Evolutionary conservation across 441 rosid species (phyloP).

Genomic region (Gossypium davidsonii): DNA sequence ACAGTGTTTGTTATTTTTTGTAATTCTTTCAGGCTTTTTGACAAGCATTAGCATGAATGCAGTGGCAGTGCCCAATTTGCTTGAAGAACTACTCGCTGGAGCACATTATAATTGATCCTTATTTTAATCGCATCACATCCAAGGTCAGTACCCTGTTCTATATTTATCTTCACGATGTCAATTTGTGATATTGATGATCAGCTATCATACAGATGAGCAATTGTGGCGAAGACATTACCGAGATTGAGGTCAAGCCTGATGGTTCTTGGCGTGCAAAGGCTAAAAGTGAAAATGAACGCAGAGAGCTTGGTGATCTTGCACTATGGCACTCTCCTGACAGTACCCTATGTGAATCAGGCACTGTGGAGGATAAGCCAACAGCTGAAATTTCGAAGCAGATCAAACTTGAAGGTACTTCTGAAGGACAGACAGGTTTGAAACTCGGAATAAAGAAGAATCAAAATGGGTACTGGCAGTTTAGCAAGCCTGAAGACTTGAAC

Average conservation of each 20-base stretch:
- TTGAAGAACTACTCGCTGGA: constrained; percentile 89
- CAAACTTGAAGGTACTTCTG: constrained; percentile 79
- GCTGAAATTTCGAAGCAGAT: constrained; percentile 46
- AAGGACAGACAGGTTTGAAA: constrained; percentile 65
- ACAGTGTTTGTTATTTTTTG: constrained; percentile 3
- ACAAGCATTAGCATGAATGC: constrained; percentile 27
- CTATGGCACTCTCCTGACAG: constrained; percentile 88
- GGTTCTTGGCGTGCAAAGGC: constrained; percentile 88
- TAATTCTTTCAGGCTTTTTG: constrained; percentile 11
- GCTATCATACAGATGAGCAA: constrained; percentile 58
- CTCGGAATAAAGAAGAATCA: constrained; percentile 87
- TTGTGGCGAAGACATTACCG: constrained; percentile 85
- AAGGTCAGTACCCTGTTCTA: constrained; percentile 41
- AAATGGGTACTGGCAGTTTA: constrained; percentile 83
- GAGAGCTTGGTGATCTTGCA: constrained; percentile 73
- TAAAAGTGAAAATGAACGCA: constrained; percentile 67
- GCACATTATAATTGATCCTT: constrained; percentile 79
- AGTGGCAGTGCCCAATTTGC: constrained; percentile 99
- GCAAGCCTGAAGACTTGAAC: constrained; percentile 65
- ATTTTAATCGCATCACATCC: constrained; percentile 79
- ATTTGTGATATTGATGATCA: background rate
- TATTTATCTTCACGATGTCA: background rate
- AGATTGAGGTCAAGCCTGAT: constrained; percentile 91
- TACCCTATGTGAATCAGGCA: constrained; percentile 35
- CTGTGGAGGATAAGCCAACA: constrained; percentile 39